phyloP scores from a whole-genome alignment of 2,329 filamentous ascomycete genomes.

The Talaromyces marneffei region DNA sequence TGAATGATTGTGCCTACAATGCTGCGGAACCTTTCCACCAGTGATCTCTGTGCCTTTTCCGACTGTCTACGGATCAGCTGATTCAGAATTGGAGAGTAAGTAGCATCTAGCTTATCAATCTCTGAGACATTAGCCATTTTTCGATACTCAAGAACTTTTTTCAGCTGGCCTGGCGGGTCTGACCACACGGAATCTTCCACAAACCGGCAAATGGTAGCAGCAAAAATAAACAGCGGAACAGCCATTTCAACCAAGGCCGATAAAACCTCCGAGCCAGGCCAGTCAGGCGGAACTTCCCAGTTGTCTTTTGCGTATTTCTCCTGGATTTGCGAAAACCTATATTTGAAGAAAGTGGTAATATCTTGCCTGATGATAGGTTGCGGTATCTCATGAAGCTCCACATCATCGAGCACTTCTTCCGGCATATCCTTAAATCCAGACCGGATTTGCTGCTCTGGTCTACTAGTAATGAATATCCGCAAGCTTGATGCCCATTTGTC shows the following conservation, averaged over 20 bases:
- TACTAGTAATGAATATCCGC: conserved; percentile 25
- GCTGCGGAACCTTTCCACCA: not conserved
- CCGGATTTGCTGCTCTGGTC: conserved; percentile 24
- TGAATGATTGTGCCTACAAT: conserved; percentile 5
- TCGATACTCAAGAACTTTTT: too few relatives aligned
- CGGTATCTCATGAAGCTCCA: not conserved
- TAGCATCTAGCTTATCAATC: conserved; percentile 25
- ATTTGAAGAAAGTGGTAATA: conserved; percentile 17
- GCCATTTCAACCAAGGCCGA: not conserved
- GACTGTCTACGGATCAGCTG: conserved; percentile 21
- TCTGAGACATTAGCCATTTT: conserved; percentile 13
- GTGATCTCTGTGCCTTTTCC: not conserved
- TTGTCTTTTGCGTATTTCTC: too few relatives aligned
- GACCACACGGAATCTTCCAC: conserved; percentile 18
- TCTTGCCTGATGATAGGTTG: not conserved
- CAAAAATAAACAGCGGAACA: not conserved
- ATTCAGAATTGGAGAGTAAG: conserved; percentile 22
- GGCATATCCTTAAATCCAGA: conserved; percentile 17
- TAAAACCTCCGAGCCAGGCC: not conserved
- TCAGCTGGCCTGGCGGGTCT: too few relatives aligned
- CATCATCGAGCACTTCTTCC: not conserved
- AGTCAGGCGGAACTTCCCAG: not conserved
- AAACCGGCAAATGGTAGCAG: conserved; percentile 21
- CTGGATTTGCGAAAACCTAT: conserved; percentile 16
- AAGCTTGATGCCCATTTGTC: too few relatives aligned